phyloP scores from a whole-genome alignment of 305 asterid genomes.

The Fraxinus floribunda region DNA sequence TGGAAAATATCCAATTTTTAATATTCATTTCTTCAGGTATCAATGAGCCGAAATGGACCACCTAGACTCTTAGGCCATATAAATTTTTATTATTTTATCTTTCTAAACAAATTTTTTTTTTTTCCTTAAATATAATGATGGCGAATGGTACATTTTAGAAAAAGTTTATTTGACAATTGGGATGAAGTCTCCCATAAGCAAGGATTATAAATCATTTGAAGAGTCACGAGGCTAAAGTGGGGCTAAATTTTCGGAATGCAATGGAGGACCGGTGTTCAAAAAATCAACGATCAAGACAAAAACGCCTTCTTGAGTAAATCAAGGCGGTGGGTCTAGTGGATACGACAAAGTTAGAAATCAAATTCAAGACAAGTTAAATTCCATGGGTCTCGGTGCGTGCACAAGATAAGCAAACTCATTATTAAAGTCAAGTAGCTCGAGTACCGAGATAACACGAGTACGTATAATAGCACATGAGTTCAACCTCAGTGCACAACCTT shows the following conservation, averaged over 20 bases:
- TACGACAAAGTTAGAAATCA: background rate
- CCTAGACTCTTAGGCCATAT: background rate
- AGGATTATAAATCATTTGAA: too few species aligned
- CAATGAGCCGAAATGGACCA: background rate
- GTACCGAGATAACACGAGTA: background rate
- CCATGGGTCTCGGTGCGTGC: background rate
- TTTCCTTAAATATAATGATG: too few species aligned
- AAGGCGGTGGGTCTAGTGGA: background rate
- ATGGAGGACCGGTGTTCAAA: background rate
- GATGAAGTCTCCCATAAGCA: background rate
- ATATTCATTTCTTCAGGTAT: background rate
- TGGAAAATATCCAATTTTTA: too few species aligned
- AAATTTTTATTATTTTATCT: too few species aligned
- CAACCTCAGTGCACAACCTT: background rate
- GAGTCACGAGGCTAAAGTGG: background rate
- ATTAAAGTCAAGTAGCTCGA: background rate
- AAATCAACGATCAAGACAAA: background rate
- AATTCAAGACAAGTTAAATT: background rate
- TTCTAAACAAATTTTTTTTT: background rate
- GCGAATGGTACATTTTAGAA: background rate
- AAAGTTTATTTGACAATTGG: background rate
- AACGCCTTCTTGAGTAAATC: background rate
- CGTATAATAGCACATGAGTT: too few species aligned
- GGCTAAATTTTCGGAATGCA: background rate
- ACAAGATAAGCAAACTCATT: background rate